A percentile compares a stretch with the other conserved stretches of the same genome.
Conservation (phyloP, 306 rosid species). For the Inga leiocalycina region DNA sequence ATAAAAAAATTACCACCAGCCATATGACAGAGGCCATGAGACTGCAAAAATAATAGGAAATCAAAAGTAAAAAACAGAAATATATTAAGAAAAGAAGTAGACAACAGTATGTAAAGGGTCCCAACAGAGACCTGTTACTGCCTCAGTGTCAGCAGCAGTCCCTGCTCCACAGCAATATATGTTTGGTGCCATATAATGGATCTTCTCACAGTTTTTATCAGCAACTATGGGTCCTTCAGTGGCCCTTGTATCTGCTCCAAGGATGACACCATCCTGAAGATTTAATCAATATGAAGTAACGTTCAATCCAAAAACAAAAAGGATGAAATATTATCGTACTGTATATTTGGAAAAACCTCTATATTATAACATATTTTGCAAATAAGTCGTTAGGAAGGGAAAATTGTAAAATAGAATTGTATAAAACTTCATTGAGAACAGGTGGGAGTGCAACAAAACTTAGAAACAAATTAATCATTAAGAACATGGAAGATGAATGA, state of each 20-base stretch:
- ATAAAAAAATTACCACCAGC: background rate
- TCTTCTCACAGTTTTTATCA: conserved; percentile 95
- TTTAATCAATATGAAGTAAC: background rate
- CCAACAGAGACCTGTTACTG: conserved; percentile 78
- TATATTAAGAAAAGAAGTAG: background rate
- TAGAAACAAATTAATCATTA: background rate
- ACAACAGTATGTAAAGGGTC: background rate
- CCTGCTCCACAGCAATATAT: conserved; percentile 99
- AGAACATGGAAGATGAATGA: background rate
- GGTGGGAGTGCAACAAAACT: background rate
- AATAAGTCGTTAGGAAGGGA: background rate
- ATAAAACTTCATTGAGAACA: background rate
- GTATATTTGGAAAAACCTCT: background rate
- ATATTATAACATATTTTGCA: conserved; percentile 20
- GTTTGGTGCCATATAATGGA: conserved; percentile 97
- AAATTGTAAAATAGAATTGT: background rate
- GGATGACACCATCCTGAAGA: conserved; percentile 90
- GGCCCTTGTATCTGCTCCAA: conserved; percentile 98
- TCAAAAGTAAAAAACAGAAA: background rate
- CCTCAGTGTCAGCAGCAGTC: conserved; percentile 99
- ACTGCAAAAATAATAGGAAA: background rate
- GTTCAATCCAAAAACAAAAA: background rate
- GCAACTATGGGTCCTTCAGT: conserved; percentile 94
- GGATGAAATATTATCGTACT: background rate
- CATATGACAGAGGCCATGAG: background rate